phyloP scores from a whole-genome alignment of 2,329 filamentous ascomycete genomes.

The Fusarium setosum region DNA sequence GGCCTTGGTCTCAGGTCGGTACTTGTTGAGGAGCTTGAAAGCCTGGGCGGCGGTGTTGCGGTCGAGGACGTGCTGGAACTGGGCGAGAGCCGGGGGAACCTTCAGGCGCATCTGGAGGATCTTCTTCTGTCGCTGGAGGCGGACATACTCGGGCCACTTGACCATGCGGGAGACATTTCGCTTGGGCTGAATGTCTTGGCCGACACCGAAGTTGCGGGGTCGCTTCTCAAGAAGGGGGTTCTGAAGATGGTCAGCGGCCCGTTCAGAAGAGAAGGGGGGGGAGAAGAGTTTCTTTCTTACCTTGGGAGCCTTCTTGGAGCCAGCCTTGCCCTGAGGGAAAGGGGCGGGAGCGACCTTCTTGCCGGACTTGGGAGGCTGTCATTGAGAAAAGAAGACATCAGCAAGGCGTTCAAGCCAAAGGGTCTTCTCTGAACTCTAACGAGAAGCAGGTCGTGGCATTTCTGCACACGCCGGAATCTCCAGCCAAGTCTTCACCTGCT shows the following conservation, averaged over 20 bases:
- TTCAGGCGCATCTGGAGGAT: conserved; percentile 98
- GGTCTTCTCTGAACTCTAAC: conserved; percentile 94
- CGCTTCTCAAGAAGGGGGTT: conserved; percentile 99
- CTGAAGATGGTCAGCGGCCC: conserved; percentile 57
- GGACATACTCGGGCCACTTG: conserved; percentile 99
- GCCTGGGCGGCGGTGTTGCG: conserved; percentile 96
- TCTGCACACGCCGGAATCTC: conserved; percentile 66
- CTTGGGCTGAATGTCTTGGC: conserved; percentile 97
- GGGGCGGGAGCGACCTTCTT: conserved; percentile 99
- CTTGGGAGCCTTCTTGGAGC: conserved; percentile 95
- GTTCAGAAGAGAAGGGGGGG: not conserved
- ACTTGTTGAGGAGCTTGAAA: conserved; percentile 99
- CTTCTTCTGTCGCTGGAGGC: conserved; percentile 93
- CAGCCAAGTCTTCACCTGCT: conserved; percentile 73
- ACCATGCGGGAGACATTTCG: conserved; percentile 98
- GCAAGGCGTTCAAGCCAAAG: conserved; percentile 81
- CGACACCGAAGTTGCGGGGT: conserved; percentile 96
- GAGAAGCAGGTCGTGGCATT: conserved; percentile 72
- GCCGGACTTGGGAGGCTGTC: conserved; percentile 98
- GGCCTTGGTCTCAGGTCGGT: conserved; percentile 97
- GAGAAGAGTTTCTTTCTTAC: conserved; percentile 65
- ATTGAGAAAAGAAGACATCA: conserved; percentile 99
- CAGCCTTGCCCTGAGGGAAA: conserved; percentile 94
- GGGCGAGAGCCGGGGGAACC: conserved; percentile 95
- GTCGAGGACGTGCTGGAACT: conserved; percentile 98